Evolutionary conservation across 1,284 basidiomycete genomes (phyloP).

Genomic region (Cutaneotrichosporon sp.): DNA sequence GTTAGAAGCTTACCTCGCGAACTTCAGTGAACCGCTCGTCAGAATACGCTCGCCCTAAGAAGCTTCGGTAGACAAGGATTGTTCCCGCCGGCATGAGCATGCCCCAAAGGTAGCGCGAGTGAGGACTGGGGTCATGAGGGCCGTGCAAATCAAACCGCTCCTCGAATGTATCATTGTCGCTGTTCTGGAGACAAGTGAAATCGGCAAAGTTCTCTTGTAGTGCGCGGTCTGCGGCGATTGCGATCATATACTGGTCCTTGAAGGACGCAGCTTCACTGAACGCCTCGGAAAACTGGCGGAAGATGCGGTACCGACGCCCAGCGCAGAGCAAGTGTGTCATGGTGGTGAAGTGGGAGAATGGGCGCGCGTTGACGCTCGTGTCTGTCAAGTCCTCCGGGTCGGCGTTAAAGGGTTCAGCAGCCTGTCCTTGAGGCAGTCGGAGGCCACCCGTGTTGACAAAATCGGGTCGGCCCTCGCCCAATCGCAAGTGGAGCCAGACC

Average conservation of each 20-base stretch:
- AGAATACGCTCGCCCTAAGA: slow-evolving; percentile 24
- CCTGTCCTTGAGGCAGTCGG: slow-evolving; percentile 19
- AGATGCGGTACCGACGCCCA: slow-evolving; percentile 20
- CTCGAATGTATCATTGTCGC: slow-evolving; percentile 13
- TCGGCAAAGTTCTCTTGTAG: slow-evolving; percentile 16
- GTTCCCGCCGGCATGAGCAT: slow-evolving; percentile 17
- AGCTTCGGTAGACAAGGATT: slow-evolving; percentile 22
- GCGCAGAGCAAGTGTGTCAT: slow-evolving; percentile 17
- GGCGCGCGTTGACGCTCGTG: slow-evolving; percentile 11
- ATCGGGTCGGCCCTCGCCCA: slow-evolving; percentile 21
- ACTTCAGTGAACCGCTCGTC: slow-evolving; percentile 29
- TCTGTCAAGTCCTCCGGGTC: slow-evolving; percentile 20
- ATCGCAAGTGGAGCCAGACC: slow-evolving; percentile 20
- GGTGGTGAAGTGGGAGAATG: slow-evolving; percentile 14
- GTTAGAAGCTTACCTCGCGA: slow-evolving; percentile 11
- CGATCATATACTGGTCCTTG: slow-evolving; percentile 21
- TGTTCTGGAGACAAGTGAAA: slow-evolving; percentile 15
- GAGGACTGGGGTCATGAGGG: slow-evolving; percentile 16
- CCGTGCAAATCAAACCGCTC: slow-evolving; percentile 20
- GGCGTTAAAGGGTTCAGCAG: slow-evolving; percentile 21
- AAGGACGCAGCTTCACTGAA: slow-evolving; percentile 17
- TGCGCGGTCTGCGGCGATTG: slow-evolving; percentile 15
- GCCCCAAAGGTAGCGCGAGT: slow-evolving; percentile 22
- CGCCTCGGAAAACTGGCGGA: slow-evolving; percentile 23
- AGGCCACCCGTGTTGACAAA: slow-evolving; percentile 22